Evolutionary conservation across 208 protist genomes (phyloP).

Genomic region (Porcisia hertigi): DNA sequence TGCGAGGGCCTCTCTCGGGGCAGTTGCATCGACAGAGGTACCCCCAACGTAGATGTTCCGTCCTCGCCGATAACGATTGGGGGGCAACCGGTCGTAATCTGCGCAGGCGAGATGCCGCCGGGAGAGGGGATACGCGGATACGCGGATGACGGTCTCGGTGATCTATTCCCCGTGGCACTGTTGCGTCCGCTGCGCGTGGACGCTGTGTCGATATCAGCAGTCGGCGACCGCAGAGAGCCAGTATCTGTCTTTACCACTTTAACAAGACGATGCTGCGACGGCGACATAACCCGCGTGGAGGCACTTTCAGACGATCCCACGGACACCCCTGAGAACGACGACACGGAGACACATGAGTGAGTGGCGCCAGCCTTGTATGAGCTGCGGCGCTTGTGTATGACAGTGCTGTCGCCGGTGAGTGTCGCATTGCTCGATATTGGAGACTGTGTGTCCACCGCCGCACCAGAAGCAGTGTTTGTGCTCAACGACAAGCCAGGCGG

Average conservation of each 20-base stretch:
- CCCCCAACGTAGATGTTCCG: neutral
- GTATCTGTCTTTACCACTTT: neutral
- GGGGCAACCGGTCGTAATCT: neutral
- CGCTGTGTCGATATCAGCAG: neutral
- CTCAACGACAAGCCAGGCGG: neutral
- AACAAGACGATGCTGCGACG: neutral
- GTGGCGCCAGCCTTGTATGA: neutral
- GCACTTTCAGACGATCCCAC: neutral
- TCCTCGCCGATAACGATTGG: neutral
- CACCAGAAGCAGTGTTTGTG: too few relatives aligned
- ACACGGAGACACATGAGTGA: neutral
- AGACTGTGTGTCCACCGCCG: neutral
- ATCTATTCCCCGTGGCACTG: neutral
- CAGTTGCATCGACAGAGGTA: neutral
- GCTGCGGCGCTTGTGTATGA: neutral
- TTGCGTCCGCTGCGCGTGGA: neutral
- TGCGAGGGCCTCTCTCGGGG: neutral
- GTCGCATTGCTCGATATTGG: neutral
- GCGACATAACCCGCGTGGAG: neutral
- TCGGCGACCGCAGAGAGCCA: neutral
- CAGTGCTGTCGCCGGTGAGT: neutral
- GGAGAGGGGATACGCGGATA: slow-evolving; percentile 5
- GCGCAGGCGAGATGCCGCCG: neutral
- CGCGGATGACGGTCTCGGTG: neutral
- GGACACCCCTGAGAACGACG: neutral